Evolutionary conservation across 495 filamentous ascomycete species (phyloP).

Genomic region (Podospora bellae-mahoneyi): DNA sequence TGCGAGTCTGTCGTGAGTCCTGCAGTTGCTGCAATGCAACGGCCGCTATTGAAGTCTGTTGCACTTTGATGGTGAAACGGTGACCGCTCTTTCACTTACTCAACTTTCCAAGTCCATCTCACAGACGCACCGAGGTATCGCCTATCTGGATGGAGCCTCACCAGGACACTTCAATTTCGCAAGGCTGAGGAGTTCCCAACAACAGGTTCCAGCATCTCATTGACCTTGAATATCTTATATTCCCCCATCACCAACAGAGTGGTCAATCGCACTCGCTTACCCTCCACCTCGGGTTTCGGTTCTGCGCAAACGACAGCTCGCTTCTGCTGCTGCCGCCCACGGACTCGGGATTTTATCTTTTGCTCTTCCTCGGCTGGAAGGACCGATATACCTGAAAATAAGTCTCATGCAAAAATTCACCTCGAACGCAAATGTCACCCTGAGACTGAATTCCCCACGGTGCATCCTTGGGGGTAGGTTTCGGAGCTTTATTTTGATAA

Average conservation of each 20-base stretch:
- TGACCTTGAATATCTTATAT: neutral
- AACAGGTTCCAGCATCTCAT: neutral
- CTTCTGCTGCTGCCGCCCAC: neutral
- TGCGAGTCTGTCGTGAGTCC: neutral
- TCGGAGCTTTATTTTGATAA: neutral
- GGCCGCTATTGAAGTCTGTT: neutral
- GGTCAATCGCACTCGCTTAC: conserved; percentile 2
- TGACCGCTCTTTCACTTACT: neutral
- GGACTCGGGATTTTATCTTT: neutral
- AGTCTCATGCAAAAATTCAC: neutral
- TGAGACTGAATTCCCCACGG: neutral
- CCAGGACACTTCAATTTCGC: neutral
- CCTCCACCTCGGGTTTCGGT: neutral
- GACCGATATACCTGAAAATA: conserved; percentile 12
- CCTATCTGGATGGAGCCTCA: neutral
- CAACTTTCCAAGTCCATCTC: neutral
- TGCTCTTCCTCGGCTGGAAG: conserved; percentile 15
- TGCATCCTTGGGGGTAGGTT: neutral
- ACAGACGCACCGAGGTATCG: neutral
- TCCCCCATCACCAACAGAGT: neutral
- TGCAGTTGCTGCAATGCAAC: conserved; percentile 2
- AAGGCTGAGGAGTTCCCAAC: neutral
- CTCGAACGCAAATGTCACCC: neutral
- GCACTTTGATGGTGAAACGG: neutral
- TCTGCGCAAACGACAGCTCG: neutral